These are phyloP conservation scores for Oryza punctata DNA, from an alignment of 176 grass and related monocot genomes.

Conservation along the genomic window DNA sequence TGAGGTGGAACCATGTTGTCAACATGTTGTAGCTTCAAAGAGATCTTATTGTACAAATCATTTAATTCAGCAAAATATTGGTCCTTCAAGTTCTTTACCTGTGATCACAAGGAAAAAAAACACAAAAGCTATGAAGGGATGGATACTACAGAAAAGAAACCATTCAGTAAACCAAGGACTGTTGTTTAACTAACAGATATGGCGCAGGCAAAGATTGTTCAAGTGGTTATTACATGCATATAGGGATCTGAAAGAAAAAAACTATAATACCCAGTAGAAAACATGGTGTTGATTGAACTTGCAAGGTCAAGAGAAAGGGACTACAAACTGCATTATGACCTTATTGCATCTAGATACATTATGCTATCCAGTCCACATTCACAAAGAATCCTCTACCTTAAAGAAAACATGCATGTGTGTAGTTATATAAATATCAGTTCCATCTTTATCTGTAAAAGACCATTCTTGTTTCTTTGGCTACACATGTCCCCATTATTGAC, in stretches of 20 bases:
- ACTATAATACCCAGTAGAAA: constrained; percentile 1
- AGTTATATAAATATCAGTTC: not conserved
- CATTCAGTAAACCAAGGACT: not conserved
- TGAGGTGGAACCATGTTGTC: constrained; percentile 46
- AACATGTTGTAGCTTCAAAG: constrained; percentile 65
- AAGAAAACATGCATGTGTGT: not conserved
- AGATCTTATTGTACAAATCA: constrained; percentile 71
- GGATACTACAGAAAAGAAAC: not conserved
- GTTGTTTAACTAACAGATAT: not conserved
- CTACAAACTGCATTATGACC: not conserved
- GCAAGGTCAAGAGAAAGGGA: not conserved
- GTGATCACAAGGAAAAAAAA: constrained; percentile 20
- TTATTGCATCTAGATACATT: constrained; percentile 13
- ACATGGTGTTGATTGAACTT: not conserved
- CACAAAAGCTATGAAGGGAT: not conserved
- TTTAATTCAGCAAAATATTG: constrained; percentile 60
- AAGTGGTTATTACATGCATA: constrained; percentile 9
- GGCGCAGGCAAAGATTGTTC: not conserved
- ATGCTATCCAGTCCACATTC: not conserved
- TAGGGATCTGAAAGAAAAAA: not conserved
- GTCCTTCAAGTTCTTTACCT: constrained; percentile 82
- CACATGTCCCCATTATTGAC: not conserved
- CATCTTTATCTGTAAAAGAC: not conserved
- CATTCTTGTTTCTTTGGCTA: not conserved
- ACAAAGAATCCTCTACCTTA: not conserved